phyloP scores from a whole-genome alignment of 768 basidiomycete species.

The Cystofilobasidium macerans region DNA sequence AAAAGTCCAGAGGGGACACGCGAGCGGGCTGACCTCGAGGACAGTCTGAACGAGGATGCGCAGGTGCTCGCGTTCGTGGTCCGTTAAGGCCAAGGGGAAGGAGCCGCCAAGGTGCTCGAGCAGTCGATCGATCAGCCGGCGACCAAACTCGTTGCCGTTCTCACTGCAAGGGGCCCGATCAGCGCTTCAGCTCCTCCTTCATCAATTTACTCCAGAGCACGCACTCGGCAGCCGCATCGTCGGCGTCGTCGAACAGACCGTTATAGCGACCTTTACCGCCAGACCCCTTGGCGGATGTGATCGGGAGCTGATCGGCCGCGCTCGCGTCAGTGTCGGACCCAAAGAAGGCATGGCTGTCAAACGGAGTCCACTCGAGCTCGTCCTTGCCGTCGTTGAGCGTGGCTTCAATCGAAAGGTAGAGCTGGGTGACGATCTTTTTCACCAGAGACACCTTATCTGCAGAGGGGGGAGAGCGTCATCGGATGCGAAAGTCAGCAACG shows the following conservation, averaged over 20 bases:
- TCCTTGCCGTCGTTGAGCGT: constrained; percentile 32
- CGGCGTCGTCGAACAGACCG: neutral
- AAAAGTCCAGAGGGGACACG: constrained; percentile 4
- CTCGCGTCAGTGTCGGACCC: constrained; percentile 24
- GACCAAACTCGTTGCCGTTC: constrained; percentile 21
- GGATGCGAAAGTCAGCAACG: neutral
- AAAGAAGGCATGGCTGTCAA: constrained; percentile 53
- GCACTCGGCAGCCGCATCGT: neutral
- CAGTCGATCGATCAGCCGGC: constrained; percentile 39
- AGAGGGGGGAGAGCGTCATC: no score
- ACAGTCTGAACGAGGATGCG: constrained; percentile 76
- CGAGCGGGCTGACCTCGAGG: constrained; percentile 63
- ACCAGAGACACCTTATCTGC: constrained; percentile 75
- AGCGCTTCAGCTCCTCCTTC: neutral
- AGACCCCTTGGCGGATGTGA: no score
- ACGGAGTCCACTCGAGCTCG: constrained; percentile 42
- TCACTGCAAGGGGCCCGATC: neutral
- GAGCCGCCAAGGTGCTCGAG: constrained; percentile 54
- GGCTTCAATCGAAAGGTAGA: constrained; percentile 46
- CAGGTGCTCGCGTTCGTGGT: constrained; percentile 72
- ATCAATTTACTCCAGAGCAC: no score
- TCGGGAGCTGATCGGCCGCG: no score
- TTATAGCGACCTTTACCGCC: neutral
- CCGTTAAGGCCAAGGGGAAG: constrained; percentile 59
- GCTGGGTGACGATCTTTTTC: constrained; percentile 62